Evolutionary conservation across 116 monocot species (phyloP), one percentile per base, ranked within the genome.

Genomic region (Posidonia oceanica): DNA sequence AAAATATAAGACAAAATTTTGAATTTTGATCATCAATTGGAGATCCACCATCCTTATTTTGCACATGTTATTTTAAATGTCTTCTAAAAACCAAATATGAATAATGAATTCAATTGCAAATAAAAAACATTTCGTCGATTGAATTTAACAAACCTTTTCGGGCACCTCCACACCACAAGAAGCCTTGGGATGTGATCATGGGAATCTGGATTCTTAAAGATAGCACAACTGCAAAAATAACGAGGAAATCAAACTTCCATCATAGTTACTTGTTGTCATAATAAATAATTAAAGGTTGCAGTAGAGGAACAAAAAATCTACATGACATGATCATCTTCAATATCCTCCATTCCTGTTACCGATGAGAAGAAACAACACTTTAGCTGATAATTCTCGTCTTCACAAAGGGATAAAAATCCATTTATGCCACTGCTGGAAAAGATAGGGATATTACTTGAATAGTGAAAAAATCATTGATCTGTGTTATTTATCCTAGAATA

Each of bases 171-270:
- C 70, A 18, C 58, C 21, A 3, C 64, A 22, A 81, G 73, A 14
- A 72, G 51, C 23, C 51, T 62, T 14, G 78, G 68, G 1, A 72
- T 21, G n/a, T 64, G 63, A 1, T 68, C 63, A 48, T 41, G 70
- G 17, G 14, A 39, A 14, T 55, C 71, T 18, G 82, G 78, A 21
- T 78, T 82, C 14, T 44, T 59, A 51, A 64, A 82, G 2, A 62
- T 7, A 5, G 78, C 59, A 36, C 74, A 78, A 13, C 82, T 82
- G 78, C 17, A 39, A 58, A 52, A 11, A 22, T 4, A 42, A 48
- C 51, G 20, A 23, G 21, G 16, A 68, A 18, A 67, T 16, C 14
- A 51, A 36, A 41, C 29, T 29, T 29, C 29, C 29, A 29, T 29
- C 29, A 29, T 29, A 29, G 29, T 29, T 29, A 29, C 29, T 29